These are phyloP conservation scores for Margaritispora aquatica DNA, from an alignment of 495 filamentous ascomycete genomes.

Conservation along the genomic window DNA sequence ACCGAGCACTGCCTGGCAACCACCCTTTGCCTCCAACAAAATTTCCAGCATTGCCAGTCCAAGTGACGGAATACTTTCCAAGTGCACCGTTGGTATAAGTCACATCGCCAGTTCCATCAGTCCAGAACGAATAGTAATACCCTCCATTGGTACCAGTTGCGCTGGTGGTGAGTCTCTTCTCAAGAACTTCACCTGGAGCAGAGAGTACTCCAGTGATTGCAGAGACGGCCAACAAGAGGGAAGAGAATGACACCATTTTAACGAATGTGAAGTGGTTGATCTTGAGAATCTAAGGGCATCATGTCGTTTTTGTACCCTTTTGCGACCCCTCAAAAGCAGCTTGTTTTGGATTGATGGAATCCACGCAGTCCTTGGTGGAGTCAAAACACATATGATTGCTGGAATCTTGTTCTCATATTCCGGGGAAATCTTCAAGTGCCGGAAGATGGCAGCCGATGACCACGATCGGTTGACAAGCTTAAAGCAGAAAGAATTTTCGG, in stretches of 20 bases:
- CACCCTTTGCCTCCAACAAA: slow-evolving; percentile 51
- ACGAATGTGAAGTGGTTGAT: not conserved
- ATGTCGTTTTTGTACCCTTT: not conserved
- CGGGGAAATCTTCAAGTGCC: not conserved
- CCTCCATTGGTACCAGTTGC: slow-evolving; percentile 25
- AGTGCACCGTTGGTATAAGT: slow-evolving; percentile 52
- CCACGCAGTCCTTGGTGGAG: not conserved
- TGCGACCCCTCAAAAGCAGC: not conserved
- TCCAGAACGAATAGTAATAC: slow-evolving; percentile 64
- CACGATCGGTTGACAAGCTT: too few relatives aligned
- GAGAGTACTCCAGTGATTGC: slow-evolving; percentile 1
- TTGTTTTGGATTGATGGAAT: not conserved
- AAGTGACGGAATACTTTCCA: slow-evolving; percentile 52
- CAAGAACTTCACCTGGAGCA: not conserved
- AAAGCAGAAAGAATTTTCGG: too few relatives aligned
- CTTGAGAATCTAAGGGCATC: not conserved
- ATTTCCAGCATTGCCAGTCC: slow-evolving; percentile 47
- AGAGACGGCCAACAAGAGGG: not conserved
- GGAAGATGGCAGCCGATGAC: not conserved
- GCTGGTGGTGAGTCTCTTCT: not conserved
- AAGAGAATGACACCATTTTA: slow-evolving; percentile 5
- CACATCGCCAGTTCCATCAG: slow-evolving; percentile 46
- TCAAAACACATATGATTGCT: not conserved
- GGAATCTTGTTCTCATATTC: not conserved
- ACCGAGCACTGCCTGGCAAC: slow-evolving; percentile 13